Conservation (phyloP, 768 basidiomycete genomes). For the Mycena polygramma region DNA sequence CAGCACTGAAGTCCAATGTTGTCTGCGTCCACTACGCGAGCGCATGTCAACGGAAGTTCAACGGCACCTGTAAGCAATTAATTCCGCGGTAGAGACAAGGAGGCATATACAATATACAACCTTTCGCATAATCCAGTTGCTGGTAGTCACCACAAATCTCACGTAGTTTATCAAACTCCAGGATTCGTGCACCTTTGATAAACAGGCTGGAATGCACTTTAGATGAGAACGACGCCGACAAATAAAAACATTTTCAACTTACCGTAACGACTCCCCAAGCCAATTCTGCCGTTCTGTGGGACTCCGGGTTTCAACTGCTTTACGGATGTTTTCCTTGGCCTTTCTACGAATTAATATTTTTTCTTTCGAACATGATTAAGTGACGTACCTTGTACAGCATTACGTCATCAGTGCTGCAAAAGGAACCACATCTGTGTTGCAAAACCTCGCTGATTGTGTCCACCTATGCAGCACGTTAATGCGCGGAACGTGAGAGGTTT, state of each 20-base stretch:
- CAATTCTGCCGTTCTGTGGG: constrained; percentile 80
- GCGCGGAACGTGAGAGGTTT: constrained; percentile 22
- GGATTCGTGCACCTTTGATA: constrained; percentile 86
- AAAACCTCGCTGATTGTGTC: constrained; percentile 96
- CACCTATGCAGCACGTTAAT: constrained; percentile 66
- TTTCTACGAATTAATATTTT: constrained; percentile 45
- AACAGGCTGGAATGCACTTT: constrained; percentile 71
- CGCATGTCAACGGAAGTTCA: constrained; percentile 87
- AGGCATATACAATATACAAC: constrained; percentile 51
- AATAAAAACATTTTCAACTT: constrained; percentile 33
- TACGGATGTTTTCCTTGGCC: constrained; percentile 95
- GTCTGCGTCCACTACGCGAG: constrained; percentile 81
- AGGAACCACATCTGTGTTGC: constrained; percentile 95
- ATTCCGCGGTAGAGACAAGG: neutral
- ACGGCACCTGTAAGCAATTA: constrained; percentile 72
- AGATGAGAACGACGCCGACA: constrained; percentile 20
- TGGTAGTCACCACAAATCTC: constrained; percentile 94
- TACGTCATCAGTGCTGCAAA: constrained; percentile 98
- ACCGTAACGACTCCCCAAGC: constrained; percentile 92
- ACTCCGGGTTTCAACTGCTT: constrained; percentile 86
- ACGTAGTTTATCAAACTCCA: constrained; percentile 86
- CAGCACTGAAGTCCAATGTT: constrained; percentile 84
- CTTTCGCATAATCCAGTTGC: constrained; percentile 85
- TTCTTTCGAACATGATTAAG: constrained; percentile 13
- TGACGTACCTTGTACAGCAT: constrained; percentile 90